These are phyloP conservation scores for Phalaenopsis aphrodite DNA, from an alignment of 106 monocot genomes.

Conservation along the genomic window DNA sequence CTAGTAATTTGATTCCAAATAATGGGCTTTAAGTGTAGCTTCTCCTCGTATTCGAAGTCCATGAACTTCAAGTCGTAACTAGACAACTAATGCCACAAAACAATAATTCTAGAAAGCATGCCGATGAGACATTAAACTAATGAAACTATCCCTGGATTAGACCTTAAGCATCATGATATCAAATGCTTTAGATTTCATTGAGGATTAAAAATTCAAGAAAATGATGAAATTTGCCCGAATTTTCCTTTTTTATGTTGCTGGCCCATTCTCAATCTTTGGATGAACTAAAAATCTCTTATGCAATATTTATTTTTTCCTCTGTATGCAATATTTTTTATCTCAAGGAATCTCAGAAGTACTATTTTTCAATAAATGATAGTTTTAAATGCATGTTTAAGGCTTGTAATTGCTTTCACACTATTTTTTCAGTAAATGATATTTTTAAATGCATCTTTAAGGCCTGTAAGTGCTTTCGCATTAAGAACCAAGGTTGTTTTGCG, in stretches of 20 bases:
- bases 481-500: background rate
- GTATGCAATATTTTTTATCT: background rate
- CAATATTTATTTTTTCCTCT: background rate
- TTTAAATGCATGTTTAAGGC: background rate
- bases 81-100: background rate
- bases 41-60: background rate
- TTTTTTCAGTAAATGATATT: background rate
- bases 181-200: background rate
- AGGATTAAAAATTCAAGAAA: background rate
- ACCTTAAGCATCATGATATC: no score
- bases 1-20: background rate
- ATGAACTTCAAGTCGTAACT: background rate
- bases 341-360: background rate
- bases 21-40: background rate
- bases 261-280: background rate
- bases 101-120: background rate
- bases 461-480: background rate
- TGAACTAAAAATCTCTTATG: background rate
- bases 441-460: background rate
- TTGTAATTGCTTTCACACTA: background rate
- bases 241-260: background rate
- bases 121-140: background rate
- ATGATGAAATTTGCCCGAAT: background rate
- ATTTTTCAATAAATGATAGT: background rate
- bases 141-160: background rate